A percentile compares a stretch with the other conserved stretches of the same genome.
Conservation (phyloP, 352 stramenopile genomes). For the Stramenopiles sp. region DNA sequence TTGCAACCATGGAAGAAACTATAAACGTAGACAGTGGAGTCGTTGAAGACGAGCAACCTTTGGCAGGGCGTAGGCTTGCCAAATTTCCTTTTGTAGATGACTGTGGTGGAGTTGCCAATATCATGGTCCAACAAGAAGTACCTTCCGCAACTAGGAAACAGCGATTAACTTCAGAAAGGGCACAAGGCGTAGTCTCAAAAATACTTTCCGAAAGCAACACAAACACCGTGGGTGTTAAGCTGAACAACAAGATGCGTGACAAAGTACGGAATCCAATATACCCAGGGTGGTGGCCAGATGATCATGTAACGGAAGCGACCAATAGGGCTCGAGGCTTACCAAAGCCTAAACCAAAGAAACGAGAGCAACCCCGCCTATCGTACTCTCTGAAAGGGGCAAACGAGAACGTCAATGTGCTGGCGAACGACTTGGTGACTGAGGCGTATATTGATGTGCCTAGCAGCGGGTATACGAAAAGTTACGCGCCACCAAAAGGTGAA, state of each 20-base stretch:
- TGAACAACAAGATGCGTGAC: not conserved
- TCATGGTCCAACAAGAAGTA: not conserved
- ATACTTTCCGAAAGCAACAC: not conserved
- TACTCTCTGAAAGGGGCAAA: not conserved
- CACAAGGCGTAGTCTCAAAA: not conserved
- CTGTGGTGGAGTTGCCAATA: not conserved
- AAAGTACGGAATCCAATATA: not conserved
- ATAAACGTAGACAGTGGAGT: too few species aligned
- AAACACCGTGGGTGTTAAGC: not conserved
- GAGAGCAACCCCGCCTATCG: not conserved
- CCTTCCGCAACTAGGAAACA: not conserved
- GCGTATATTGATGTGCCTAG: not conserved
- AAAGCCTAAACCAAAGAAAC: not conserved
- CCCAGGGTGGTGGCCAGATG: not conserved
- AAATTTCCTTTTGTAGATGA: not conserved
- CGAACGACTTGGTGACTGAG: not conserved
- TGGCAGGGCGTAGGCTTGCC: not conserved
- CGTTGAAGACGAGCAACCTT: too few species aligned
- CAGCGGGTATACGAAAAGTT: not conserved
- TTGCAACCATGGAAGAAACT: too few species aligned
- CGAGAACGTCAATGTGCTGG: not conserved
- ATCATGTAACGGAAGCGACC: not conserved
- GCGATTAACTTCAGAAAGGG: not conserved
- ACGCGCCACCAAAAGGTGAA: not conserved
- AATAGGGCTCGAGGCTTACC: not conserved